A percentile compares a stretch with the other conserved stretches of the same genome.
phyloP scores from a whole-genome alignment of 805 yeast genomes.

The Hanseniaspora vineae region DNA sequence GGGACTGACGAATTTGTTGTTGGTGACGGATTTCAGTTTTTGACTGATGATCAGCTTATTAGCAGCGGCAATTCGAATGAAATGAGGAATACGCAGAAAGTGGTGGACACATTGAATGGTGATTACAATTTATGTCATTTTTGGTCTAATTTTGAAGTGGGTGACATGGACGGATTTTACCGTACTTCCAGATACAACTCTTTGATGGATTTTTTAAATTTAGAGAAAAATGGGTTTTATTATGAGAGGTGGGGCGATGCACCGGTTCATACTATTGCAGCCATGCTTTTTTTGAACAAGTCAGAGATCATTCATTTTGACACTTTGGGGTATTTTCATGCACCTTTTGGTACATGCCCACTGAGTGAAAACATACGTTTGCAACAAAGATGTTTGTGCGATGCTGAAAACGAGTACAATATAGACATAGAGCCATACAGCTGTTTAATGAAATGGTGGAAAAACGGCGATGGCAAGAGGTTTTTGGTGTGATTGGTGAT shows the following conservation, averaged over 20 bases:
- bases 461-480: constrained; percentile 38
- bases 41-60: constrained; percentile 32
- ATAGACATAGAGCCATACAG: constrained; percentile 37
- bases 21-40: constrained; percentile 17
- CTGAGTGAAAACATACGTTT: constrained; percentile 33
- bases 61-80: too few species aligned
- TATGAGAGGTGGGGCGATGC: constrained; percentile 96
- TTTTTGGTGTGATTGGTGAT: constrained; percentile 9
- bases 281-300: constrained; percentile 42
- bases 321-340: constrained; percentile 70
- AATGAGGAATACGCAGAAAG: too few species aligned
- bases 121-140: constrained; percentile 72
- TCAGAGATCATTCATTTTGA: constrained; percentile 62
- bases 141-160: constrained; percentile 82
- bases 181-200: constrained; percentile 48
- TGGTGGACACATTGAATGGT: constrained; percentile 34
- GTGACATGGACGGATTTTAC: constrained; percentile 48
- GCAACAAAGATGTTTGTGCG: constrained; percentile 51
- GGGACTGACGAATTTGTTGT: constrained; percentile 13
- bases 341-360: constrained; percentile 57
- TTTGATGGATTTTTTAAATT: constrained; percentile 52
- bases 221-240: constrained; percentile 56
- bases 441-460: constrained; percentile 71
- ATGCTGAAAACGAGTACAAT: constrained; percentile 30
- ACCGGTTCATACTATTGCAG: constrained; percentile 72